Percentiles rank a stretch among this genome's conserved stretches.
Conservation (phyloP, 1,284 basidiomycete genomes). For the Vanrija pseudolonga region DNA sequence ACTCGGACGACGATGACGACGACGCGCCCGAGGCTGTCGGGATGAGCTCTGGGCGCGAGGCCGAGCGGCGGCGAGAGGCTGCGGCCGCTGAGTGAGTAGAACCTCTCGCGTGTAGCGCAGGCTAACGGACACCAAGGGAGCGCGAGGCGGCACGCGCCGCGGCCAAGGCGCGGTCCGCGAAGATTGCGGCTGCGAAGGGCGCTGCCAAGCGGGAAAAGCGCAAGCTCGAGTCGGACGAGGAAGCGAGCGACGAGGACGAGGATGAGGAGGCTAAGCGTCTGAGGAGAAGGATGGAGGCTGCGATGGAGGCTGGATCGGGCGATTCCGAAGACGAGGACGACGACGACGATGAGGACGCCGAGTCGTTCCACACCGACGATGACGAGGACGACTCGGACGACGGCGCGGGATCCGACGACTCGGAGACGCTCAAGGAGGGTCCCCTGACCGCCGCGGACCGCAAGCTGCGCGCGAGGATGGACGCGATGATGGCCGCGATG, state of each 20-base stretch:
- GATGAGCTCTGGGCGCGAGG: constrained; percentile 10
- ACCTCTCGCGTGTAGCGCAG: too few species aligned
- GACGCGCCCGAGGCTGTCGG: constrained; percentile 42
- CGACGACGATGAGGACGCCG: constrained; percentile 32
- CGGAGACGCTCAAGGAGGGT: constrained; percentile 23
- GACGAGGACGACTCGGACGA: constrained; percentile 17
- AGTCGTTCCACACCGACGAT: constrained; percentile 20
- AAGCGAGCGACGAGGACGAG: constrained; percentile 11
- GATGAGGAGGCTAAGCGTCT: constrained; percentile 22
- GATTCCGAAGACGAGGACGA: constrained; percentile 26
- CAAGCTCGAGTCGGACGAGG: background rate
- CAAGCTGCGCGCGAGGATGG: constrained; percentile 27
- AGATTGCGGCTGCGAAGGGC: constrained; percentile 22
- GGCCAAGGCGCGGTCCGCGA: constrained; percentile 17
- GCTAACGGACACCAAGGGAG: background rate
- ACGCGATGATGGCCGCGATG: constrained; percentile 36
- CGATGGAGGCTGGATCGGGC: constrained; percentile 10
- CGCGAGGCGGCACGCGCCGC: constrained; percentile 10
- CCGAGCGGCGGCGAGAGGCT: constrained; percentile 1
- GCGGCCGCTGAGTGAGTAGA: constrained; percentile 23
- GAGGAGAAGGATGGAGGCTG: constrained; percentile 23
- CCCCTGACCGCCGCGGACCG: constrained; percentile 22
- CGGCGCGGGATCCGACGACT: constrained; percentile 32
- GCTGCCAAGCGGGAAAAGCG: constrained; percentile 1
- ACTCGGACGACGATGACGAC: constrained; percentile 24